These are phyloP conservation scores for Salix exigua DNA, from an alignment of 345 rosid species.

Conservation along the genomic window DNA sequence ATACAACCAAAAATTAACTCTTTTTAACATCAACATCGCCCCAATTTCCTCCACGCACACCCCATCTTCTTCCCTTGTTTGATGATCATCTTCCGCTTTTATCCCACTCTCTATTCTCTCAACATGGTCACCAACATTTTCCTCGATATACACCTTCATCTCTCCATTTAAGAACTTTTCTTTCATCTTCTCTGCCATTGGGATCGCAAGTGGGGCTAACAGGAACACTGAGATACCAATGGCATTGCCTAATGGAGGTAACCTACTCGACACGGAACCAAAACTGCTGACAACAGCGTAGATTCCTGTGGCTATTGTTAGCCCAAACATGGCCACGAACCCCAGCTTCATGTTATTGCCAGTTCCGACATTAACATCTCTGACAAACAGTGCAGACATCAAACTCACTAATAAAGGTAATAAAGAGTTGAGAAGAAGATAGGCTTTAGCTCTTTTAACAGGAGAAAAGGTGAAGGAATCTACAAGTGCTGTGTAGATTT, in stretches of 20 bases:
- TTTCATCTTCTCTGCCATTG: constrained; percentile 23
- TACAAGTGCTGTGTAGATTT: constrained; percentile 65
- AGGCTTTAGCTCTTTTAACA: constrained; percentile 38
- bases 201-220: constrained; percentile 49
- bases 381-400: constrained; percentile 42
- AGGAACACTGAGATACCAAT: constrained; percentile 48
- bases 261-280: constrained; percentile 14
- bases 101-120: constrained; percentile 5
- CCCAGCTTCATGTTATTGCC: constrained; percentile 20
- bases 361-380: constrained; percentile 11
- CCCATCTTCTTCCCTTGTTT: constrained; percentile 12
- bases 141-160: constrained; percentile 29
- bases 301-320: constrained; percentile 63
- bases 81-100: not conserved
- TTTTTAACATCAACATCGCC: constrained; percentile 49
- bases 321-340: constrained; percentile 38
- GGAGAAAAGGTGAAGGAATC: constrained; percentile 30
- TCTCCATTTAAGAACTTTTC: constrained; percentile 13
- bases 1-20: constrained; percentile 73
- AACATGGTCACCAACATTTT: not conserved
- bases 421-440: constrained; percentile 60
- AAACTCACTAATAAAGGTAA: constrained; percentile 44
- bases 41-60: constrained; percentile 60
- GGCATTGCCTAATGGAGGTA: constrained; percentile 30
- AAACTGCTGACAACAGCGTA: constrained; percentile 62